Base-by-base conservation (phyloP, 352 stramenopile species). In the Pythium plurisporium region DNA sequence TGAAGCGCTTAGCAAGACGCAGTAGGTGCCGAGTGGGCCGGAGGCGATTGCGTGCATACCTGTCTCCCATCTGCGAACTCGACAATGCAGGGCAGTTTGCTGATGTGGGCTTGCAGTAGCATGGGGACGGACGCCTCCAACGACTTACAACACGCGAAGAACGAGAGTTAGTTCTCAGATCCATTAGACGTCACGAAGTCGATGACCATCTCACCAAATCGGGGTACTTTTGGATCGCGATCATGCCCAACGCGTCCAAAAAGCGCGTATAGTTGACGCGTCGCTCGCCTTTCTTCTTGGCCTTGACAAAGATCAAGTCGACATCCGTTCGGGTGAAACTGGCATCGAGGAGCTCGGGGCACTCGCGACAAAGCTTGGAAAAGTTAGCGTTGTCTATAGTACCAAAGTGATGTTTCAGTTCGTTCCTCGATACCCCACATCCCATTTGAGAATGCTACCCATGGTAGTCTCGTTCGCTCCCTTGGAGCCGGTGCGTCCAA, bases 251-350 rank as follows among this genome's bases (percentile, higher is more conserved):
- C 2, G 86, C 83, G 38, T 96, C 80, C 22, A 96, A 65, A 51
- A 94, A 94, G 22, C 83, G 79, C 46, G 77, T 68, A 67, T 93
- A 96, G 45, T 83, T 91, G 46, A 96, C 86, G 10, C 82, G 77
- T 5, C 86, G 74, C 61, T 94, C 78, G 23, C 80, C 79, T 42
- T 94, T 96, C 64, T 89, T 87, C 69, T 94, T 94, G 36, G 73
- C 67, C 46, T 91, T 94, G 55, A 90, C 73, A 45, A 96, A 96
- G 44, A 94, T 94, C 12, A 96, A 59, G 56, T 96, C 86, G 20
- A 96, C 81, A 56, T 96, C 86, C 8, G 79, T 89, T 20, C 72
- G 79, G 20, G 72, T 73, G 44, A 96, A 90, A 15, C 44, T 56
- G 6, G 60, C 34, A 38, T 80, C 67, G 5, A 96, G 46, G 47